Base-by-base conservation (phyloP, 2,329 filamentous ascomycete genomes). In the Cryphonectria japonica region DNA sequence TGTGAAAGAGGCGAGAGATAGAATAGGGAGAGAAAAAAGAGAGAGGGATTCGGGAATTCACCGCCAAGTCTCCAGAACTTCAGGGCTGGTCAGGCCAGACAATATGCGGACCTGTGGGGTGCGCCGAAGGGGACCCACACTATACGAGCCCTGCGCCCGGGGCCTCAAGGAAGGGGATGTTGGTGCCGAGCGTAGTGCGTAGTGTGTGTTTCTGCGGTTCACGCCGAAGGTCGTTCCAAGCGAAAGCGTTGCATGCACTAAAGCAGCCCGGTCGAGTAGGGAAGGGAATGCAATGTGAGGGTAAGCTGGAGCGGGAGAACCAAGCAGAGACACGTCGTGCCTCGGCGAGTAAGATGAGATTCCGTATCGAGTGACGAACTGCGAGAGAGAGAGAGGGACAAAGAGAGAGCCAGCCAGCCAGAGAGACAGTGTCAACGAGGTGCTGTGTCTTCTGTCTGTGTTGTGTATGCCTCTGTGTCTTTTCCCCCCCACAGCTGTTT, bases 71-170 rank as follows among this genome's bases (percentile, higher is more conserved):
- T 63, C 22, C 46, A n/a, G 46, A 46, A 67, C 63, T 59, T 63
- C 67, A 69, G 59, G 54, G 54, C 54, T 65, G 64, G 69, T 68
- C 70, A 71, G 61, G 69, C 69, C 70, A 72, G 70, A 39, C 71
- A 67, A 73, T 73, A 73, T 71, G 71, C 70, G 71, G 71, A 73
- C 60, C 68, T 68, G 71, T 67, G 52, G 68, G 63, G 68, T 60
- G 68, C 71, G 69, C 65, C 63, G 46, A 69, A 46, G 32, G 14
- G 66, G 69, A 66, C 71, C 71, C 71, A 73, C 71, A 71, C 46
- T 73, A 73, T 73, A 73, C 71, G 71, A 73, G 67, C 67, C 54
- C 67, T 64, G 43, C 34, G 67, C 60, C 59, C 34, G 34, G 54
- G 37, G 46, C 46, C 46, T 50, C 19, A 39, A 39, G 62, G 68